Base-by-base conservation (phyloP, 2,329 filamentous ascomycete species). In the Dactylonectria estremocensis region DNA sequence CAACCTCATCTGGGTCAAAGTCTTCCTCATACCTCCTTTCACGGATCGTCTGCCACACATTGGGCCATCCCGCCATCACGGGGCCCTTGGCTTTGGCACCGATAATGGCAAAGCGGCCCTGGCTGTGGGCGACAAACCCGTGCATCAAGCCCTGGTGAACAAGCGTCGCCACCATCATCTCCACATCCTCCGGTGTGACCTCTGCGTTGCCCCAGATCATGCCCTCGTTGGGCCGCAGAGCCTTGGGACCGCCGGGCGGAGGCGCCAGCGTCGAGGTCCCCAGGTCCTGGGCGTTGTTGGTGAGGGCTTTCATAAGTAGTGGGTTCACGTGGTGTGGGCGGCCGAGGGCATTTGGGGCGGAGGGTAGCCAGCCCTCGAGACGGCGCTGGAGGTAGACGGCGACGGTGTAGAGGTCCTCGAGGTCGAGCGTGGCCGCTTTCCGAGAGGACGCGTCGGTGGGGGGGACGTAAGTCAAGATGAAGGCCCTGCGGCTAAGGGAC, bases 81-180 rank as follows among this genome's bases (percentile, higher is more conserved):
- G 91, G 87, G 24, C 88, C 88, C 70, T 87, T 88, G 67, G 87
- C 87, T 83, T 91, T 92, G 24, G 93, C 90, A 3, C 95, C 95
- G 59, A 92, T 90, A 49, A 98, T 93, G 13, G 94, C 95, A 76
- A 98, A 95, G 55, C 93, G 91, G 49, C 88, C 88, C 76, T 91
- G 90, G 28, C 88, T 88, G 75, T 97, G 94, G 16, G 93, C 93
- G 31, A 98, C 88, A 76, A 95, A 98, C 2, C 95, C 95, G 72
- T 92, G 90, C 77, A 98, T 85, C 24, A 97, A 84, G 1, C 93
- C 93, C 80, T 97, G 93, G 56, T 92, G 90, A 20, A 97, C 88
- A 13, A 98, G 87, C 11, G 91, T 91, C 0, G 93, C 89, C 13
- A 97, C 87, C 55, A 93, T 90, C 50, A 90, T 90, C 80, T 97